Conservation (phyloP, 768 basidiomycete genomes). For the Panus rudis region DNA sequence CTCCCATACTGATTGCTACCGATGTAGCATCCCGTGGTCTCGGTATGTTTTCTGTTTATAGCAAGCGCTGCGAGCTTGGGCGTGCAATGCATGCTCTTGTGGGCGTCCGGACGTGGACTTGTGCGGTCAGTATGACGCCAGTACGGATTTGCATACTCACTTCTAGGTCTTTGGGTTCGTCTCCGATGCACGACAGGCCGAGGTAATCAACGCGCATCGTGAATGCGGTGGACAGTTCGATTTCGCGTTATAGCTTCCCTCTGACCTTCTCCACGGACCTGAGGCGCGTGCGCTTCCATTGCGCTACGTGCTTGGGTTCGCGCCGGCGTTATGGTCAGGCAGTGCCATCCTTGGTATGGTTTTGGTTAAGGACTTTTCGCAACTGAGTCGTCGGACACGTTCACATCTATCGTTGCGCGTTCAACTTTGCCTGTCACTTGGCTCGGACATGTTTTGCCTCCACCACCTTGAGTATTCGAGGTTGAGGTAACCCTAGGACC, state of each 20-base stretch:
- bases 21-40: conserved; percentile 99
- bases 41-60: conserved; percentile 69
- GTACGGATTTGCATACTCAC: conserved; percentile 17
- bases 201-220: conserved; percentile 24
- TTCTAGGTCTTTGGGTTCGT: conserved; percentile 31
- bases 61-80: conserved; percentile 39
- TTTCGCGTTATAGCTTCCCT: conserved; percentile 27
- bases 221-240: conserved; percentile 14
- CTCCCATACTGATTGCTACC: conserved; percentile 96
- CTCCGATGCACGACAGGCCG: conserved; percentile 29
- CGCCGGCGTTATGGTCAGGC: conserved; percentile 26
- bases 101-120: not conserved
- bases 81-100: conserved; percentile 24
- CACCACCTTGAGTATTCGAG: conserved; percentile 21
- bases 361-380: conserved; percentile 44
- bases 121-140: conserved; percentile 6
- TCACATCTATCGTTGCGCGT: conserved; percentile 36
- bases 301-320: conserved; percentile 29
- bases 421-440: conserved; percentile 47
- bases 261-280: conserved; percentile 35
- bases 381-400: conserved; percentile 30
- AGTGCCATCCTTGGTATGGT: conserved; percentile 42
- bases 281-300: conserved; percentile 26
- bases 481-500: conserved; percentile 35
- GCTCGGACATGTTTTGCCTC: conserved; percentile 40